Conservation (phyloP, 768 basidiomycete genomes). For the Hericium rajendrae region DNA sequence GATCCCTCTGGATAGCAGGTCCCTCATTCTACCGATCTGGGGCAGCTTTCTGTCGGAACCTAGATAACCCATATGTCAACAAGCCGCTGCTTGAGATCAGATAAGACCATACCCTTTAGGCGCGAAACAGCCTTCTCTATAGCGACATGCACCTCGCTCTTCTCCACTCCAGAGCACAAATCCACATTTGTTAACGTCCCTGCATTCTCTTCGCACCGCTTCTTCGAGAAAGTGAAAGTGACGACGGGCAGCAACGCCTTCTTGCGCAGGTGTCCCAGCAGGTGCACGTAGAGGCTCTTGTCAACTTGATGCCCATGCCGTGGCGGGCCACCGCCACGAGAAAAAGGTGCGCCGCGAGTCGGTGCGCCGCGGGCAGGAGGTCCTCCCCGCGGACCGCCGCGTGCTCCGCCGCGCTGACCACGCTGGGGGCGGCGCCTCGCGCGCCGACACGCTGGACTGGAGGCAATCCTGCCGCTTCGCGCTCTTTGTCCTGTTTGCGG, state of each 20-base stretch:
- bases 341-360: constrained; percentile 27
- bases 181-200: constrained; percentile 80
- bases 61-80: constrained; percentile 20
- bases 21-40: constrained; percentile 85
- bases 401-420: constrained; percentile 35
- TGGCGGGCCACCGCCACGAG: constrained; percentile 26
- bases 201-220: constrained; percentile 94
- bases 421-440: constrained; percentile 47
- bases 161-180: constrained; percentile 82
- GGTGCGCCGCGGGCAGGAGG: constrained; percentile 13
- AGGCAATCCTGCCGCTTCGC: constrained; percentile 87
- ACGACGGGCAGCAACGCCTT: constrained; percentile 85
- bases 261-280: constrained; percentile 81
- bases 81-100: not conserved
- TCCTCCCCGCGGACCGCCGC: constrained; percentile 22
- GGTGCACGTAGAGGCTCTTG: constrained; percentile 89
- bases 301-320: constrained; percentile 67
- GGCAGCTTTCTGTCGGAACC: constrained; percentile 89
- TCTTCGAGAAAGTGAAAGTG: constrained; percentile 95
- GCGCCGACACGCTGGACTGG: constrained; percentile 81
- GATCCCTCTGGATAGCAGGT: constrained; percentile 84
- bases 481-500: constrained; percentile 96
- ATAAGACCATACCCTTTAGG: constrained; percentile 40
- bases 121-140: constrained; percentile 87
- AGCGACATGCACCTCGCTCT: constrained; percentile 92